These are phyloP conservation scores for Monilinia aucupariae DNA, from an alignment of 2,329 filamentous ascomycete species.

Conservation along the genomic window DNA sequence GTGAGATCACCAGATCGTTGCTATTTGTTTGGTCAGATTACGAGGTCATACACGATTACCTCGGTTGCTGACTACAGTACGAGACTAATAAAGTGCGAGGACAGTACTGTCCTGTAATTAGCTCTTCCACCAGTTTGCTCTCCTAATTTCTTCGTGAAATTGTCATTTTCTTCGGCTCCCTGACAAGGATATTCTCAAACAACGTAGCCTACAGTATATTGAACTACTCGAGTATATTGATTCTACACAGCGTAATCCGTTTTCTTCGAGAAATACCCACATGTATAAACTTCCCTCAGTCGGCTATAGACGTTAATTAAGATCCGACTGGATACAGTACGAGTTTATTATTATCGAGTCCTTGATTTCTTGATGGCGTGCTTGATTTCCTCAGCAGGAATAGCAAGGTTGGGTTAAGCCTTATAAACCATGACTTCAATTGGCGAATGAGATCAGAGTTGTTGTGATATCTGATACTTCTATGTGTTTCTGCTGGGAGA, in stretches of 20 bases:
- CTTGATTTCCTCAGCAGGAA: not conserved
- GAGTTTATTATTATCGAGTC: not conserved
- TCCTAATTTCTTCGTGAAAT: not conserved
- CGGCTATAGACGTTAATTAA: not conserved
- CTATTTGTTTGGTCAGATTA: constrained; percentile 16
- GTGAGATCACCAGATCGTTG: constrained; percentile 10
- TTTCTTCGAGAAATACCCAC: too few relatives aligned
- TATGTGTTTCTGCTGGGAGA: not conserved
- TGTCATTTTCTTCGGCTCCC: not conserved
- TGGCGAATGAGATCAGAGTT: not conserved
- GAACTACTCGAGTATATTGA: not conserved
- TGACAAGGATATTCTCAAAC: not conserved
- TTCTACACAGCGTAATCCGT: not conserved
- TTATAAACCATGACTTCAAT: not conserved
- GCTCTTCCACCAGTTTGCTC: too few relatives aligned
- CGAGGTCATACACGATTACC: constrained; percentile 3
- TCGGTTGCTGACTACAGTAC: constrained; percentile 6
- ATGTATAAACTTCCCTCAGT: not conserved
- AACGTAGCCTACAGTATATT: too few relatives aligned
- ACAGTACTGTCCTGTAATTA: not conserved
- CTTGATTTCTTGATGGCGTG: not conserved
- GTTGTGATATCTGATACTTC: not conserved
- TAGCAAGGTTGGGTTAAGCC: not conserved
- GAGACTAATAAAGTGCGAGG: too few relatives aligned
- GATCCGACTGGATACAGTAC: constrained; percentile 8